A percentile compares a stretch with the other conserved stretches of the same genome.
Conservation (phyloP, 441 rosid species). For the Biscutella laevigata region DNA sequence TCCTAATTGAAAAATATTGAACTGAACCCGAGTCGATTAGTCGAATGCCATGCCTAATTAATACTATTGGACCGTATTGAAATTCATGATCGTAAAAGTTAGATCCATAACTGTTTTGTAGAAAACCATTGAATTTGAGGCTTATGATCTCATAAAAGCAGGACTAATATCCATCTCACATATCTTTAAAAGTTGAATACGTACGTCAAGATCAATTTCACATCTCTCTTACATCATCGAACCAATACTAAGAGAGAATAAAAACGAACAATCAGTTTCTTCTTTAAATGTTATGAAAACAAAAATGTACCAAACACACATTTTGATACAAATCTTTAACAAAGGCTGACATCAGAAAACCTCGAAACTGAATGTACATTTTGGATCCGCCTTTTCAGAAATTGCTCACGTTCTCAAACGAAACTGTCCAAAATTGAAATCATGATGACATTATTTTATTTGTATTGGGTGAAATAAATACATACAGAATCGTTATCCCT, state of each 20-base stretch:
- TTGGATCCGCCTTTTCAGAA: conserved; percentile 31
- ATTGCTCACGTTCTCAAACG: conserved; percentile 24
- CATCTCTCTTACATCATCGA: conserved; percentile 21
- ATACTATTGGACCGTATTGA: no score
- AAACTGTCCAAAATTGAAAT: conserved; percentile 17
- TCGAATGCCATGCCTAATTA: no score
- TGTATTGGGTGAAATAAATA: conserved; percentile 7
- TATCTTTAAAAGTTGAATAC: background rate
- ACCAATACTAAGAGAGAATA: conserved; percentile 6
- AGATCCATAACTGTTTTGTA: background rate
- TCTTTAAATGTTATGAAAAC: conserved; percentile 7
- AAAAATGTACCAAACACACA: conserved; percentile 11
- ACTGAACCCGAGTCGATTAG: no score
- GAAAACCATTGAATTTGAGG: background rate
- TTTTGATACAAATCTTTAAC: conserved; percentile 8
- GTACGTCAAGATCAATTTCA: conserved; percentile 11
- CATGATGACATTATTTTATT: background rate
- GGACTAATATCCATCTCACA: background rate
- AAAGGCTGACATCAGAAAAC: conserved; percentile 31
- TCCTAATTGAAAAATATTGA: no score
- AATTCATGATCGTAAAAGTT: no score
- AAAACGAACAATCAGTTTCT: conserved; percentile 10
- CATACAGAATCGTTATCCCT: conserved; percentile 23
- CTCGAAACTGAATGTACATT: conserved; percentile 25
- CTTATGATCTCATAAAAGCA: conserved; percentile 9